Base-by-base conservation (phyloP, 192 early-diverging fungal species). In the Powellomyces hirtus region DNA sequence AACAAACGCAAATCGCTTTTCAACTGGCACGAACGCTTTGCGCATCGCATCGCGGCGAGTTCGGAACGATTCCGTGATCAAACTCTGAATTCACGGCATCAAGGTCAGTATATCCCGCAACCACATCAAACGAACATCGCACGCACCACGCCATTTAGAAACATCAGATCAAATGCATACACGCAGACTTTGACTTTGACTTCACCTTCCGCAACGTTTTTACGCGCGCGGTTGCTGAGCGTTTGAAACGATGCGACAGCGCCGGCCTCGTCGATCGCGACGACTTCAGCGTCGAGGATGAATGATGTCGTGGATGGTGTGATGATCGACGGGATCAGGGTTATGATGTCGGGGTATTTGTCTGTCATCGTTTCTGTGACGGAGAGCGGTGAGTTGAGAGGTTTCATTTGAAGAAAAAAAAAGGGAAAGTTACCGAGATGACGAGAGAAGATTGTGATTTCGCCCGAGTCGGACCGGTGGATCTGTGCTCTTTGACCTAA, bases 81-180 rank as follows among this genome's bases (percentile, higher is more conserved):
- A n/a, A n/a, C n/a, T n/a, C n/a, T n/a, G n/a, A n/a, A n/a, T n/a
- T n/a, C n/a, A n/a, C n/a, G n/a, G n/a, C n/a, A n/a, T n/a, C n/a
- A n/a, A n/a, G n/a, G n/a, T n/a, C n/a, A n/a, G n/a, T n/a, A n/a
- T n/a, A n/a, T n/a, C n/a, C n/a, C n/a, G n/a, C 40, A 42, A 42
- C 8, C 40, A 42, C 40, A 42, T 42, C 13, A 35, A 29, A 34
- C 14, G 35, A 59, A 34, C 40, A 42, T 42, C 40, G 8, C 1
- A 53, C 64, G 1, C 46, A 66, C 64, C 51, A n/a, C 34, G 30
- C 64, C 64, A 33, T 66, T 66, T 29, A 68, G 31, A 29, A 26
- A 68, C 66, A 68, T 68, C 57, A 68, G 60, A 68, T 68, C 66
- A 59, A 68, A 68, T 11, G 29, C 66, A 0, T 22, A 61, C 31